Conservation (phyloP, 148 eudicot genomes). For the Arbutus unedo region DNA sequence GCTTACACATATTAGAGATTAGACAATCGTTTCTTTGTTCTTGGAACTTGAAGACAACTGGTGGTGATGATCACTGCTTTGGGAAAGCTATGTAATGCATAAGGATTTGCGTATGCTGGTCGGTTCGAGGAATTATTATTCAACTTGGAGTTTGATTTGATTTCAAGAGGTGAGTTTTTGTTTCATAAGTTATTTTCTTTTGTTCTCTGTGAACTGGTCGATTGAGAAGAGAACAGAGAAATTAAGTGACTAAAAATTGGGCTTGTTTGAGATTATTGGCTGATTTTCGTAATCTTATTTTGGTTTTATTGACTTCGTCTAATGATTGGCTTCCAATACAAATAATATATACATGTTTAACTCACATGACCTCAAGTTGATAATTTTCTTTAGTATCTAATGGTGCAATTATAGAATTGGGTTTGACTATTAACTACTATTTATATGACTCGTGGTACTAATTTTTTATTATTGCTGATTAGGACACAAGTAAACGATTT, state of each 20-base stretch:
- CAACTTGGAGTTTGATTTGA: slow-evolving; percentile 24
- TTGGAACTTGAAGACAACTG: slow-evolving; percentile 26
- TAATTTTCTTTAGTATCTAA: slow-evolving; percentile 28
- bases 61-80: slow-evolving; percentile 23
- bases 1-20: neutral
- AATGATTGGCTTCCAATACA: slow-evolving; percentile 38
- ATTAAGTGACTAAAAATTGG: slow-evolving; percentile 8
- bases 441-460: slow-evolving; percentile 30
- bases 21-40: neutral
- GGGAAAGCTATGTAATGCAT: slow-evolving; percentile 27
- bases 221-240: slow-evolving; percentile 6
- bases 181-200: neutral
- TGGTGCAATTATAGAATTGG: slow-evolving; percentile 49
- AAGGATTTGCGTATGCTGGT: slow-evolving; percentile 37
- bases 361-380: slow-evolving; percentile 31
- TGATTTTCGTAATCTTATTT: slow-evolving; percentile 40
- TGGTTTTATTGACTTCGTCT: slow-evolving; percentile 45
- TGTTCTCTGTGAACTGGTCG: slow-evolving; percentile 13
- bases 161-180: slow-evolving; percentile 32
- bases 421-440: slow-evolving; percentile 45
- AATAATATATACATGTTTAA: slow-evolving; percentile 35
- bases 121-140: slow-evolving; percentile 30
- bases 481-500: slow-evolving; percentile 42
- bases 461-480: slow-evolving; percentile 33
- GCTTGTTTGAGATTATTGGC: slow-evolving; percentile 27